Evolutionary conservation across 768 basidiomycete genomes (phyloP), one percentile per base, ranked within the genome.

Genomic region (Hygrophorus russula): DNA sequence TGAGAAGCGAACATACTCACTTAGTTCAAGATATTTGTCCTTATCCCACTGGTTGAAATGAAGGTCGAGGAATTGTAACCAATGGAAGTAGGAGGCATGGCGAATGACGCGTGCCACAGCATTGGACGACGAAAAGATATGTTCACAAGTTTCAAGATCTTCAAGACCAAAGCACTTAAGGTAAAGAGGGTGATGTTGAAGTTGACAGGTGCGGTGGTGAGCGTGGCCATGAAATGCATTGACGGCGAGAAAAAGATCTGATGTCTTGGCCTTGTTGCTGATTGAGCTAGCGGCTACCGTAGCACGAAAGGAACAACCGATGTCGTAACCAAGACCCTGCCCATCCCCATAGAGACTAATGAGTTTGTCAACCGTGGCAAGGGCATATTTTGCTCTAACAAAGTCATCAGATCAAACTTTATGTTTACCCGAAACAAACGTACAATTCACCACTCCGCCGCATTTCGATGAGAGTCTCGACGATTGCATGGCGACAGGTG

Each of bases 371-470:
- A 60, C 29, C 7, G 49, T 45, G 11, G 59, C 53, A 18, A 55
- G 53, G 1, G 52, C 47, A 46, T 61, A 61, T 44, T 59, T 61
- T 40, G 54, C 57, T 3, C 59, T 61, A 40, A 31, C 30, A 32
- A 34, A 30, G 15, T 36, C 11, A 30, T 36, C 24, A 47, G 24
- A 19, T 6, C 20, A 11, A 11, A 7, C 36, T 36, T 39, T 45
- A 29, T 38, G 14, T 27, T 24, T 24, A 24, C 24, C 24, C 7
- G 24, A 24, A 24, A 24, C 24, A 24, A 24, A 59, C 63, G 42
- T 51, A 66, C 65, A 66, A 43, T 44, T 68, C 60, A 3, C 65
- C 61, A 41, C 59, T 63, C 5, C 37, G 30, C 5, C 64, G 36
- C 61, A 66, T 63, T 41, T 68, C 65, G 0, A 46, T 46, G 0